phyloP scores from a whole-genome alignment of 2,329 filamentous ascomycete genomes.

The Xylariaceae sp. region DNA sequence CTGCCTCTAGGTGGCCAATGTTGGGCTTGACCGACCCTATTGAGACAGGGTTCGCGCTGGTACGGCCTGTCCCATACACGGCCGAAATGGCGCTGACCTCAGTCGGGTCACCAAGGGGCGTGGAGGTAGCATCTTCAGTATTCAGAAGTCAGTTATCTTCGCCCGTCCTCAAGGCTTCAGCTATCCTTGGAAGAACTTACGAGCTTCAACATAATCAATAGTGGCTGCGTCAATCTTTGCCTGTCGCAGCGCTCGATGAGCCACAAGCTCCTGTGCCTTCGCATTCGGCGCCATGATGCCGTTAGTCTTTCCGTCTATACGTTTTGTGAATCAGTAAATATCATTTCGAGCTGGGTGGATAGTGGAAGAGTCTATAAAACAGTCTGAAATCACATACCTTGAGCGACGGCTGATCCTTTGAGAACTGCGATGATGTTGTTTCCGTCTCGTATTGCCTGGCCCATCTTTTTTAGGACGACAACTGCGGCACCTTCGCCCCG shows the following conservation, averaged over 20 bases:
- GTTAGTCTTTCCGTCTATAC: conserved; percentile 38
- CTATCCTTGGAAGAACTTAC: not conserved
- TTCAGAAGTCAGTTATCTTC: not conserved
- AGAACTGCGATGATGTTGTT: conserved; percentile 46
- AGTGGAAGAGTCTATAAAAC: no score
- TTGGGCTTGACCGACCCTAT: conserved; percentile 44
- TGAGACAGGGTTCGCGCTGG: conserved; percentile 9
- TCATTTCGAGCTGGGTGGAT: no score
- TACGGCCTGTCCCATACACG: conserved; percentile 20
- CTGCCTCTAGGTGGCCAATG: conserved; percentile 43
- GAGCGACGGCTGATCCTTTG: conserved; percentile 41
- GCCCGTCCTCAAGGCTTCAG: not conserved
- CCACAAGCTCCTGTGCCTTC: conserved; percentile 42
- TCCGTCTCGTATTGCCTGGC: conserved; percentile 42
- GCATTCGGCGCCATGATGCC: conserved; percentile 46
- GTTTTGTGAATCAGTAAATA: not conserved
- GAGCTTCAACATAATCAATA: conserved; percentile 43
- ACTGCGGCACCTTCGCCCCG: conserved; percentile 46
- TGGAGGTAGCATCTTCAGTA: conserved; percentile 45
- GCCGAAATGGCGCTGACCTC: conserved; percentile 40
- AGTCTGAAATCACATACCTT: conserved; percentile 13
- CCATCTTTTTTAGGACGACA: conserved; percentile 44
- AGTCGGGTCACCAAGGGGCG: conserved; percentile 45
- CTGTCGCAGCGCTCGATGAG: conserved; percentile 38
- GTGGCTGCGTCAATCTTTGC: conserved; percentile 35